Conservation (phyloP, 192 early-diverging fungal species). For the Linnemannia zychae region DNA sequence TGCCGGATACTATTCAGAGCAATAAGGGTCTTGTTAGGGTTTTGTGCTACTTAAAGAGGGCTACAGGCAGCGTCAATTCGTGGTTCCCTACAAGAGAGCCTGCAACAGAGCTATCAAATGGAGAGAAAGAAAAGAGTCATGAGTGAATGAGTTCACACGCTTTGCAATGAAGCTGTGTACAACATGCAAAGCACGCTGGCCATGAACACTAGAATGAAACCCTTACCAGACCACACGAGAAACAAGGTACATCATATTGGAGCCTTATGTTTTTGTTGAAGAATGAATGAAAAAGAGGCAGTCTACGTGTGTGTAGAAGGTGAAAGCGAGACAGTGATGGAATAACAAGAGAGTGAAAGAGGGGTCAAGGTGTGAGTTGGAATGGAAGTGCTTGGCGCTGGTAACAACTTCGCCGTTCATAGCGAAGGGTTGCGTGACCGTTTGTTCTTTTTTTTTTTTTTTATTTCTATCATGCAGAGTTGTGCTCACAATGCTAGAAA, state of each 20-base stretch:
- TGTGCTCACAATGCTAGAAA: conserved; percentile 5
- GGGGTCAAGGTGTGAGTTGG: not conserved
- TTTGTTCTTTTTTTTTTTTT: not conserved
- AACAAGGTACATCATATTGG: conserved; percentile 27
- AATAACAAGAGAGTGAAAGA: not conserved
- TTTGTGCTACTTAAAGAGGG: not conserved
- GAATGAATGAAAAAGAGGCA: not conserved
- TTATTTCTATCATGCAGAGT: not conserved
- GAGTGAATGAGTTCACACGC: not conserved
- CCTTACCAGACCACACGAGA: conserved; percentile 38
- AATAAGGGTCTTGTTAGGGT: not conserved
- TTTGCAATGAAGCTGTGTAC: not conserved
- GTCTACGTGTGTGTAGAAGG: not conserved
- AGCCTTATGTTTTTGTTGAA: not conserved
- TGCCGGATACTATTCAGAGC: conserved; percentile 38
- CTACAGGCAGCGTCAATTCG: not conserved
- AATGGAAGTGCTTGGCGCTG: not conserved
- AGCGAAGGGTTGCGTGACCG: not conserved
- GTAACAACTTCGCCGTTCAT: not conserved
- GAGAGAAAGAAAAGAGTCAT: not conserved
- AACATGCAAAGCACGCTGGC: not conserved
- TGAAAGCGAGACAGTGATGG: not conserved
- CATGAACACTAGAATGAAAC: not conserved
- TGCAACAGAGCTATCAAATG: conserved; percentile 27
- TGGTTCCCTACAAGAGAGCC: conserved; percentile 31